phyloP scores from a whole-genome alignment of 805 yeast genomes.

The Zygosaccharomyces siamensis region DNA sequence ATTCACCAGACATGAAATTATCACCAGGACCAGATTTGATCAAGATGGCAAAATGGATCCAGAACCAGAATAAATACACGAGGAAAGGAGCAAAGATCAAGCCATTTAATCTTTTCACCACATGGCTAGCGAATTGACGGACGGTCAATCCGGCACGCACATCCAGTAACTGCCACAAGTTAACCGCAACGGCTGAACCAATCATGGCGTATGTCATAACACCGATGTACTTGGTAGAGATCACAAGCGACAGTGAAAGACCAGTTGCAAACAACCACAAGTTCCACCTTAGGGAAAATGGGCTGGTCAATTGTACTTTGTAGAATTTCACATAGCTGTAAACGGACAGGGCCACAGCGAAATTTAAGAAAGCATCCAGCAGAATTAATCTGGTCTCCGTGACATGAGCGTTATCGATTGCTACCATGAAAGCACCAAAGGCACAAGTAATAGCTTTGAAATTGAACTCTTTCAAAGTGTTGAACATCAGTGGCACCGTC shows the following conservation, averaged over 20 bases:
- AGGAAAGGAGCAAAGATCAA: slow-evolving; percentile 76
- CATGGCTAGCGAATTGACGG: slow-evolving; percentile 58
- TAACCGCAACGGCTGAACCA: slow-evolving; percentile 80
- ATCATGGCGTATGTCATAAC: slow-evolving; percentile 82
- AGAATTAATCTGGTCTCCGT: slow-evolving; percentile 86
- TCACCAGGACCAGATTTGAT: slow-evolving; percentile 94
- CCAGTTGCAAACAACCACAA: slow-evolving; percentile 84
- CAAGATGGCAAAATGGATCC: slow-evolving; percentile 79
- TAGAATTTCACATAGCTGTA: slow-evolving; percentile 76
- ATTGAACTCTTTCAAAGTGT: slow-evolving; percentile 79
- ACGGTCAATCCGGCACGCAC: slow-evolving; percentile 58
- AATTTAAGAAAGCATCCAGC: slow-evolving; percentile 82
- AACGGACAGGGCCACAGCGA: slow-evolving; percentile 77
- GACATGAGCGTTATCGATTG: slow-evolving; percentile 86
- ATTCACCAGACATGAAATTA: slow-evolving; percentile 86
- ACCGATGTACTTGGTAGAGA: slow-evolving; percentile 95
- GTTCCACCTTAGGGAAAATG: slow-evolving; percentile 79
- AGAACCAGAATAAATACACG: slow-evolving; percentile 85
- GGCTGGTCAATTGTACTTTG: slow-evolving; percentile 53
- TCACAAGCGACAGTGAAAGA: slow-evolving; percentile 79
- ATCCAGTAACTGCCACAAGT: slow-evolving; percentile 85
- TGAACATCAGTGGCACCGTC: slow-evolving; percentile 78
- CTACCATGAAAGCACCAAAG: slow-evolving; percentile 69
- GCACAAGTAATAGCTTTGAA: slow-evolving; percentile 74
- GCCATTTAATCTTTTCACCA: slow-evolving; percentile 63